Base-by-base conservation (phyloP, 768 basidiomycete genomes). In the Leccinum uliginosum region DNA sequence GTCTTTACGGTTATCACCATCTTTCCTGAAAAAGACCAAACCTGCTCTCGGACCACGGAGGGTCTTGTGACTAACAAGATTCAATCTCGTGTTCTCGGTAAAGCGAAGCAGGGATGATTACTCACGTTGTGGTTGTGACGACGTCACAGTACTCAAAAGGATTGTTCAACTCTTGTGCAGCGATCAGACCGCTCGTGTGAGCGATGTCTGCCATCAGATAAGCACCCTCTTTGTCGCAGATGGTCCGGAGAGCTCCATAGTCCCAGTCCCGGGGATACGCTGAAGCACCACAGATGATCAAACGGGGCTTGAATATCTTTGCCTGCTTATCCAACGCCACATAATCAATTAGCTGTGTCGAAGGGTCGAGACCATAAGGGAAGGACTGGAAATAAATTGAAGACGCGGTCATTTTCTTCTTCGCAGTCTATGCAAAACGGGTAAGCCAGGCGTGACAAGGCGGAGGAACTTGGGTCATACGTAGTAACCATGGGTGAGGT, bases 371-470 rank as follows among this genome's bases (percentile, higher is more conserved):
- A 49, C 81, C 85, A 66, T 98, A 99, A 47, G 97, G 96, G 70
- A 97, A 80, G 35, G 97, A 97, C 72, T 98, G 95, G 89, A 98
- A 99, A 80, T 98, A 98, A 78, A 99, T 98, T 19, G 97, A 98
- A 23, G 96, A 98, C 34, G 97, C 93, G 32, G 97, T 98, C 87
- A 99, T 98, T 77, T 99, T 98, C 82, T 98, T 97, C 80, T 98
- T 98, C 58, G 93, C 92, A 55, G 93, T 96, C 90, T 92, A 65
- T 17, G 47, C 32, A 44, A 58, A 21, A 62, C 40, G 50, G 19
- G 44, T 59, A 19, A 58, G 53, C 40, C 40, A n/a, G 19, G 24
- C 8, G 15, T 27, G 32, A 53, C 9, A 40, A 45, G 34, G 26
- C 26, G 23, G n/a, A 26, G 29, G 6, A 26, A 40, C 6, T 27